Evolutionary conservation across 352 stramenopile species (phyloP), one percentile per base, ranked within the genome.

Genomic region (Phytopythium kandeliae): DNA sequence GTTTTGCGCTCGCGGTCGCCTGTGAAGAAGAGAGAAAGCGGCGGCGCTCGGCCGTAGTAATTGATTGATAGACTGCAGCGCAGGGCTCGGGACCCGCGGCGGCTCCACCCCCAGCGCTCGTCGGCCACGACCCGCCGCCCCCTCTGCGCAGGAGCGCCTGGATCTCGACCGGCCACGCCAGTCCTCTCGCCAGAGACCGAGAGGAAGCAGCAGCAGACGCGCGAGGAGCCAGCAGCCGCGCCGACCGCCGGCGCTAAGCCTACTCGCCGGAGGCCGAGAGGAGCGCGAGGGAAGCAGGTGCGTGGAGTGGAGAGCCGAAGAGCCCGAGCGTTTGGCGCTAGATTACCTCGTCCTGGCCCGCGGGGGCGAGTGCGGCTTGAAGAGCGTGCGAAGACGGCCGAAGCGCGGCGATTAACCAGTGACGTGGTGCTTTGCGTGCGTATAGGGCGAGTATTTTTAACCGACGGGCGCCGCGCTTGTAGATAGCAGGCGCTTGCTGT

Each of bases 1-100:
- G 40, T 46, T 46, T 46, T 30, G 40, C 19, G 25, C 43, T 35
- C 43, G 43, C 42, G 24, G 42, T 25, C 26, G 42, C 42, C 28
- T 49, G 26, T 49, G 43, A 49, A 49, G 43, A 49, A 49, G 17
- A 49, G 43, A 49, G 28, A 37, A 49, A 19, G 40, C 21, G 38
- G 38, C 42, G 25, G 41, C 24, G 25, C 36, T 17, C 8, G 26
- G 43, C 43, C 9, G 2, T 21, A 36, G 3, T 49, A 48, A 36
- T 48, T 35, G 43, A 37, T 49, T 37, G 43, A 49, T 35, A 26
- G 26, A 37, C 43, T 28, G 43, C 43, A 24, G 22, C 16, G n/a
- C 8, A 15, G 28, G 6, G 7, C 12, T 4, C 43, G 17, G 15
- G 2, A 13, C 12, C 24, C 42, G 15, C 43, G 17, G 28, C 13